phyloP scores from a whole-genome alignment of 768 basidiomycete genomes.

The Trametes gibbosa region DNA sequence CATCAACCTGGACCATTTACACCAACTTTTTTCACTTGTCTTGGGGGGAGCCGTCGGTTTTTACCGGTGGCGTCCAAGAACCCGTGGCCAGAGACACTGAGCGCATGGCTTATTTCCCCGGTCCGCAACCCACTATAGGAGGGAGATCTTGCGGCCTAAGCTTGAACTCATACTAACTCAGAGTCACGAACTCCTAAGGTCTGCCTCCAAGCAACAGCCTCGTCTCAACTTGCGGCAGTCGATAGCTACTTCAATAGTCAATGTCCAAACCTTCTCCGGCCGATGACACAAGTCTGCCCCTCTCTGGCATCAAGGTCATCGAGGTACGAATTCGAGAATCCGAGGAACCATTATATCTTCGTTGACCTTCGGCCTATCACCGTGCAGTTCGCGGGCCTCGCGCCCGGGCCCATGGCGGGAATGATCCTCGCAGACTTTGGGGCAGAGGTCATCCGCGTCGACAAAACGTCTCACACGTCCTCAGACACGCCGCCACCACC shows the following conservation, averaged over 20 bases:
- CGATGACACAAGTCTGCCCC: constrained; percentile 3
- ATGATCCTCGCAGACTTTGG: constrained; percentile 78
- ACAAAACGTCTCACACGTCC: constrained; percentile 44
- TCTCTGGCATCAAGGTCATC: constrained; percentile 22
- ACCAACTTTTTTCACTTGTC: not conserved
- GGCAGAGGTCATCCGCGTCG: constrained; percentile 72
- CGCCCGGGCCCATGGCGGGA: constrained; percentile 79
- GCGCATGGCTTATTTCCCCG: not conserved
- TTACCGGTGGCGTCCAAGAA: not conserved
- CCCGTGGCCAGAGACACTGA: not conserved
- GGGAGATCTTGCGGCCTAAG: no score
- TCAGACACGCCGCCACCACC: not conserved
- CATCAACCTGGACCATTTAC: no score
- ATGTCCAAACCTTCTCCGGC: not conserved
- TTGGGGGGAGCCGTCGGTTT: not conserved
- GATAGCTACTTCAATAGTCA: no score
- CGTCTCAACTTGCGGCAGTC: no score
- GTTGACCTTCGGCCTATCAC: not conserved
- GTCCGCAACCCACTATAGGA: no score
- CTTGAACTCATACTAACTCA: no score
- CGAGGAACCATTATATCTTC: not conserved
- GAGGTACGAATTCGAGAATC: constrained; percentile 18
- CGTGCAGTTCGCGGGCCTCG: constrained; percentile 73
- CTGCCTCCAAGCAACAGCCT: no score
- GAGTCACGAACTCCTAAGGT: no score